phyloP scores from a whole-genome alignment of 768 basidiomycete species.

The Boletus pseudopeckii region DNA sequence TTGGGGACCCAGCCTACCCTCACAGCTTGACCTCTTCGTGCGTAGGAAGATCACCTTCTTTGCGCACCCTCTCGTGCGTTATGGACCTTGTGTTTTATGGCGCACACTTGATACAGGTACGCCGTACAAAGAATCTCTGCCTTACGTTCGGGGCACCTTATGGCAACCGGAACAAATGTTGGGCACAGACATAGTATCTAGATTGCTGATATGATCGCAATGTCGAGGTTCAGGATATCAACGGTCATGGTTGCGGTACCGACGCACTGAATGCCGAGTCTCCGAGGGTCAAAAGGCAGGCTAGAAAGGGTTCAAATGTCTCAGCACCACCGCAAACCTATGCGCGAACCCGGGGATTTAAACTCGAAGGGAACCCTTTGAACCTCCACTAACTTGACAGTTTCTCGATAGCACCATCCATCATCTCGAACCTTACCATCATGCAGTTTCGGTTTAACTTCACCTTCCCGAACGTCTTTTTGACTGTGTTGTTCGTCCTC shows the following conservation, averaged over 20 bases:
- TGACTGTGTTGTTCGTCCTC: background rate
- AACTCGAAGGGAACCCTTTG: background rate
- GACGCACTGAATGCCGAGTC: background rate
- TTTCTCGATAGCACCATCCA: background rate
- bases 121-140: background rate
- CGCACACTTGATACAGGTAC: background rate
- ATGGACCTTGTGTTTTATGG: too few species aligned
- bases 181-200: too few species aligned
- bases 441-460: slow-evolving; percentile 1
- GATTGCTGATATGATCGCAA: background rate
- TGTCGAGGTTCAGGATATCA: background rate
- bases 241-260: background rate
- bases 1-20: background rate
- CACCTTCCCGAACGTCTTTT: background rate
- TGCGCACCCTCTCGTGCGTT: background rate
- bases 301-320: background rate
- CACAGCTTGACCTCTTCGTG: background rate
- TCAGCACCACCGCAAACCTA: background rate
- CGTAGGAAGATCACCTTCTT: too few species aligned
- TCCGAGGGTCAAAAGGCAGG: background rate
- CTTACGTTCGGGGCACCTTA: background rate
- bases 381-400: background rate
- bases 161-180: background rate
- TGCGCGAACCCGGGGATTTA: slow-evolving; percentile 6
- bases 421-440: background rate